These are phyloP conservation scores for Amaranthus cruentus DNA, from an alignment of 148 eudicot species.

Conservation along the genomic window DNA sequence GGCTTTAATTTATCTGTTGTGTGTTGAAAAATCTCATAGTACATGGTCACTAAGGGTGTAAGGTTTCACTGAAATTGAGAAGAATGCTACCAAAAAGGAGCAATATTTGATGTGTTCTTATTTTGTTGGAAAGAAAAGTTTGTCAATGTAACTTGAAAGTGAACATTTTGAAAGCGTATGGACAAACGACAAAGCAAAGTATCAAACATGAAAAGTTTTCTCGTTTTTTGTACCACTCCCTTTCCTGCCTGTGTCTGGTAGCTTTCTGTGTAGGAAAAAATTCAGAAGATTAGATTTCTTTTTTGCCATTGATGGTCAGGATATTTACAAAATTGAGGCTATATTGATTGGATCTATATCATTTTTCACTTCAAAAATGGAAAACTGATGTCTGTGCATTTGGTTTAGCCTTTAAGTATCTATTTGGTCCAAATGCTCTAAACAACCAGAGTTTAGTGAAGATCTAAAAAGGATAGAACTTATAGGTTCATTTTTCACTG, in stretches of 20 bases:
- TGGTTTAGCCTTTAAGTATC: neutral
- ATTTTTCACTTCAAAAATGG: neutral
- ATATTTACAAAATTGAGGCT: neutral
- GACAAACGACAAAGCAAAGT: neutral
- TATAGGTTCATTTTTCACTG: too few relatives aligned
- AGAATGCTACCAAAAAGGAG: neutral
- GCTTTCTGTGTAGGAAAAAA: neutral
- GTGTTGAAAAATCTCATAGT: neutral
- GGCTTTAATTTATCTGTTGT: neutral
- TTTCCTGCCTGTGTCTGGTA: neutral
- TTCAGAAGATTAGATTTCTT: neutral
- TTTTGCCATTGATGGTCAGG: neutral
- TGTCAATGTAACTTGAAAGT: neutral
- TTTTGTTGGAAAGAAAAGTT: neutral
- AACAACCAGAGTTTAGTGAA: neutral
- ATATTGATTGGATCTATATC: neutral
- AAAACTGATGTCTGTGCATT: neutral
- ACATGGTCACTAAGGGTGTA: constrained; percentile 3
- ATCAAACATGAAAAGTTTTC: neutral
- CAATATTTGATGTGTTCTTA: neutral
- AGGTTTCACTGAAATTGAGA: neutral
- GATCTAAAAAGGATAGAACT: neutral
- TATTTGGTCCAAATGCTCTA: neutral
- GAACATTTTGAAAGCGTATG: neutral
- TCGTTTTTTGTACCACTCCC: neutral